These are phyloP conservation scores for Boehmeria nivea DNA, from an alignment of 306 rosid genomes.

Conservation along the genomic window DNA sequence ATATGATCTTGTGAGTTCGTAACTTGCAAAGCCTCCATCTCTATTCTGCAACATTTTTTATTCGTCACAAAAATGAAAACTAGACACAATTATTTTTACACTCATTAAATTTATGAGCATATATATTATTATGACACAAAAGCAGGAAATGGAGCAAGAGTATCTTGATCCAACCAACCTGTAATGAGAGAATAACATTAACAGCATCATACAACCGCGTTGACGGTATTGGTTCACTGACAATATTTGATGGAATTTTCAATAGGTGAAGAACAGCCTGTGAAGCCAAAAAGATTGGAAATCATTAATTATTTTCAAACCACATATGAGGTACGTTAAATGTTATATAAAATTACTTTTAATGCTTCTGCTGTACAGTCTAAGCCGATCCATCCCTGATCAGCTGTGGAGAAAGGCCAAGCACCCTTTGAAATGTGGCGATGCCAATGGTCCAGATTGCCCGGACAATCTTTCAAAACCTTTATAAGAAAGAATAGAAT, in stretches of 20 bases:
- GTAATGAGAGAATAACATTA: constrained; percentile 72
- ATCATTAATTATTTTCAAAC: too few species aligned
- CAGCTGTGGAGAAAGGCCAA: constrained; percentile 83
- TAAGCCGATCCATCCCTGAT: constrained; percentile 96
- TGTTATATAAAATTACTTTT: constrained; percentile 35
- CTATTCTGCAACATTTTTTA: constrained; percentile 58
- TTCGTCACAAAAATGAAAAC: too few species aligned
- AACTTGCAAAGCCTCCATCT: constrained; percentile 82
- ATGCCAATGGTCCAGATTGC: constrained; percentile 64
- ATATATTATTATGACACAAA: too few species aligned
- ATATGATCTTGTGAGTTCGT: constrained; percentile 88
- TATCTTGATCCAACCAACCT: constrained; percentile 46
- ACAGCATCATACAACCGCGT: constrained; percentile 58
- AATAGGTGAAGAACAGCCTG: constrained; percentile 67
- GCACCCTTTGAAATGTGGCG: constrained; percentile 93
- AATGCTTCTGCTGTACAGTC: constrained; percentile 93
- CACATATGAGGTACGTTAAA: too few species aligned
- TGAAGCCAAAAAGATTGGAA: constrained; percentile 7
- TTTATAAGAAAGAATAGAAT: too few species aligned
- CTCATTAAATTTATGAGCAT: too few species aligned
- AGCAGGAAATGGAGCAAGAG: not conserved
- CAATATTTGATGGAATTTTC: constrained; percentile 52
- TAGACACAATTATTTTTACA: too few species aligned
- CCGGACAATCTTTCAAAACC: constrained; percentile 73
- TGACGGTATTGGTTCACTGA: constrained; percentile 59